Conservation (phyloP, 2,329 filamentous ascomycete species). For the Orbilia brochopaga region DNA sequence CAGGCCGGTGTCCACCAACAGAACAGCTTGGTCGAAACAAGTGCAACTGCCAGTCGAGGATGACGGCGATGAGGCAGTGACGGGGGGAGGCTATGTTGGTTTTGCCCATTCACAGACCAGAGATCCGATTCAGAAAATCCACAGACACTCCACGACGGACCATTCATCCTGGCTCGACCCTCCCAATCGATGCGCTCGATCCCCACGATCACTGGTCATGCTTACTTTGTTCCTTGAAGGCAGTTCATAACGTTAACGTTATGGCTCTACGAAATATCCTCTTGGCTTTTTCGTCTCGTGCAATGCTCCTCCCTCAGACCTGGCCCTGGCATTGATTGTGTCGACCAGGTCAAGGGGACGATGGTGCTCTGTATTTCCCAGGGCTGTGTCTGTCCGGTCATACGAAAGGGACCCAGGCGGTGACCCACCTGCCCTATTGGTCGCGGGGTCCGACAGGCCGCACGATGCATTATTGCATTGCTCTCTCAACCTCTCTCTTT, state of each 20-base stretch:
- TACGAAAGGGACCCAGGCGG: conserved; percentile 23
- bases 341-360: conserved; percentile 43
- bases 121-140: conserved; percentile 38
- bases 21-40: conserved; percentile 17
- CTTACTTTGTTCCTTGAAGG: conserved; percentile 7
- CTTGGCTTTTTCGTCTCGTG: conserved; percentile 2
- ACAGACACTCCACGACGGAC: conserved; percentile 32
- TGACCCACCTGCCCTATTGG: conserved; percentile 50
- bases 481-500: background rate
- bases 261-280: background rate
- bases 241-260: too few relatives aligned
- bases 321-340: conserved; percentile 30
- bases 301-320: background rate
- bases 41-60: conserved; percentile 13
- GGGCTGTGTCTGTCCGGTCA: conserved; percentile 49
- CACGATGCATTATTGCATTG: conserved; percentile 18
- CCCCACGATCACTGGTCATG: conserved; percentile 23
- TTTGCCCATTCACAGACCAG: conserved; percentile 45
- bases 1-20: conserved; percentile 22
- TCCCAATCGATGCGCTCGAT: conserved; percentile 22
- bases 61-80: conserved; percentile 41
- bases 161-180: conserved; percentile 33
- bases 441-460: conserved; percentile 50
- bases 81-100: conserved; percentile 42
- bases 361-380: conserved; percentile 16